phyloP scores from a whole-genome alignment of 169 alveolate species.

The Plasmodium knowlesi region DNA sequence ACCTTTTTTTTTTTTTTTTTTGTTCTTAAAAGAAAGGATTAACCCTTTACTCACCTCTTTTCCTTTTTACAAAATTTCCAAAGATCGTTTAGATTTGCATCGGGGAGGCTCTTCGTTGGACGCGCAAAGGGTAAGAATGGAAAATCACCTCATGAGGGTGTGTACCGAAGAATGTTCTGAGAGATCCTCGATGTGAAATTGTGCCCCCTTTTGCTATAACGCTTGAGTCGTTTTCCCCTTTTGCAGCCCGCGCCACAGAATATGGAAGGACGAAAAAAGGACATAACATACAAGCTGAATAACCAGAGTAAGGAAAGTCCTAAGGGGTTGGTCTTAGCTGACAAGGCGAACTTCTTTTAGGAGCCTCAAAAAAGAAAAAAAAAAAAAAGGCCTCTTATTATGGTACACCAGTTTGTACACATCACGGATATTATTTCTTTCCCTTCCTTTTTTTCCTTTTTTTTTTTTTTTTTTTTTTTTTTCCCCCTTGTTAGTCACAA shows the following conservation, averaged over 20 bases:
- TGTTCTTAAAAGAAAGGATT: too few species aligned
- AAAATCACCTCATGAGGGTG: neutral
- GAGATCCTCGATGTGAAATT: neutral
- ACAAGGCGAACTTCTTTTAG: neutral
- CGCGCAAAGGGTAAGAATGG: neutral
- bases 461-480: neutral
- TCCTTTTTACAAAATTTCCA: neutral
- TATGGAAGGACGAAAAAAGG: neutral
- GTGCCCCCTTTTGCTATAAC: neutral
- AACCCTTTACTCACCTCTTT: neutral
- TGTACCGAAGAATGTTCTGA: neutral
- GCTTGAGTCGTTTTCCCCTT: neutral
- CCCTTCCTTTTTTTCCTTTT: neutral
- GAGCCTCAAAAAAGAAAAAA: neutral
- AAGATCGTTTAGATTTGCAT: neutral
- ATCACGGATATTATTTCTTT: neutral
- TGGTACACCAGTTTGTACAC: neutral
- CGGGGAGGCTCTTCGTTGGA: neutral
- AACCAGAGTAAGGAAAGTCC: neutral
- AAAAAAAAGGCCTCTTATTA: neutral
- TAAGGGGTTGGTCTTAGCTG: neutral
- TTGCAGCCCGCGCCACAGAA: neutral
- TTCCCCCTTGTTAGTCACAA: neutral
- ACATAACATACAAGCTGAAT: conserved; percentile 14
- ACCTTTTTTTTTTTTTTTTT: neutral